Evolutionary conservation across 805 yeast species (phyloP), one percentile per base, ranked within the genome.

Genomic region (Yarrowia sp.): DNA sequence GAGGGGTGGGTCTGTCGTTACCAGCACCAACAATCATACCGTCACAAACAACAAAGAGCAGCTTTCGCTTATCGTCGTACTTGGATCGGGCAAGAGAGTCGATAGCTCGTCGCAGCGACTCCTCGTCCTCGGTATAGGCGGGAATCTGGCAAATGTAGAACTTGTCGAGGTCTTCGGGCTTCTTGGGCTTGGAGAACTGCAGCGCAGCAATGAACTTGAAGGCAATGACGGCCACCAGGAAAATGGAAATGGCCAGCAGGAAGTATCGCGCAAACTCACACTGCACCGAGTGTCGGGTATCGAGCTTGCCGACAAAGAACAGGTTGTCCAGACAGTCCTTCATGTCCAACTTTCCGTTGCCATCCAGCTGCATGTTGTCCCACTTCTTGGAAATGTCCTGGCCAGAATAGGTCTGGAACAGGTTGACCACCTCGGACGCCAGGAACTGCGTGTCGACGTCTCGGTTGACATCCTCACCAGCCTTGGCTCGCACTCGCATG

Each of bases 1-100:
- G 81, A 0, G 87, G 87, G 1, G 87, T 83, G 5, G 84, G 76
- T 44, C 72, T 68, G 61, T 82, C 86, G 68, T 83, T 83, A 31
- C 86, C 87, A 14, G 84, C 78, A 65, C 87, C 87, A 64, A 81
- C 81, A 68, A 83, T 81, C 68, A 82, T 72, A 68, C 87, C 87
- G 67, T 83, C 87, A 71, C 87, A 83, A 41, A 83, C 72, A 41
- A 83, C 77, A n/a, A 82, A 70, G 59, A 83, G 76, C 64, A 83
- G 72, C 69, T 83, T 83, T 67, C 84, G 82, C 62, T 82, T 81
- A 68, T 82, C 84, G 41, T 85, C 85, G 65, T 79, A 83, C 64
- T 80, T 79, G 38, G 84, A 80, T 22, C 84, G 76, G 14, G 86
- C 85, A 55, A 83, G 66, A 8, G 87, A 83, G 69, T 83, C 86